Evolutionary conservation across 495 filamentous ascomycete species (phyloP), one percentile per base, ranked within the genome.

Genomic region (Daldinia grandis): DNA sequence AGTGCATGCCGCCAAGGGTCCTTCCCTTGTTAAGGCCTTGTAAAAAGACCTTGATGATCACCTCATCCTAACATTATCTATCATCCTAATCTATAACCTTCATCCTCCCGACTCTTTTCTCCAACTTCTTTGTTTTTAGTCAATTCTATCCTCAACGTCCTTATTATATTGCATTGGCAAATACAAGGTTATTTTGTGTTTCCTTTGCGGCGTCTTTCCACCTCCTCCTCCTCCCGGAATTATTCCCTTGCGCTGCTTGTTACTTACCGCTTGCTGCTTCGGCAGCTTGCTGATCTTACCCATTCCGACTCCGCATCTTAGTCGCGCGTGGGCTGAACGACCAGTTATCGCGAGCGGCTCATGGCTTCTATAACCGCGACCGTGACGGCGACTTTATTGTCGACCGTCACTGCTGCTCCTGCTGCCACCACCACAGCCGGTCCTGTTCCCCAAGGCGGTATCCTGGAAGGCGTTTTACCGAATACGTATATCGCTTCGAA

Each of bases 401-500:
- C 70, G 10, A 74, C 75, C 50, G 58, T 73, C 24, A 75, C 69
- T 5, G 19, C 63, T 24, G 30, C 54, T 33, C 25, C 58, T 3
- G 57, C 69, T 24, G 57, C 66, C 12, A 31, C 66, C 19, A 61
- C 71, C 21, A 33, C 75, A 0, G 53, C 68, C 15, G 55, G 68
- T 28, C 66, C 37, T 0, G 12, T 71, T 38, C 57, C 75, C 21
- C 75, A 77, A 53, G 73, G 75, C 25, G 75, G 75, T 56, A 65
- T 77, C 44, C 49, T 77, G 12, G 75, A 77, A 54, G 73, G 73
- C 1, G 63, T 77, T 35, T 38, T 76, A 15, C 75, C 75, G 44
- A 77, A 77, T 66, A 55, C 60, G 14, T 77, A 64, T 24, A 53
- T 60, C 47, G 6, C 73, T 10, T 77, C 75, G 63, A 93, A 97